Conservation (phyloP, 805 yeast genomes). For the Clavispora santaluciae region DNA sequence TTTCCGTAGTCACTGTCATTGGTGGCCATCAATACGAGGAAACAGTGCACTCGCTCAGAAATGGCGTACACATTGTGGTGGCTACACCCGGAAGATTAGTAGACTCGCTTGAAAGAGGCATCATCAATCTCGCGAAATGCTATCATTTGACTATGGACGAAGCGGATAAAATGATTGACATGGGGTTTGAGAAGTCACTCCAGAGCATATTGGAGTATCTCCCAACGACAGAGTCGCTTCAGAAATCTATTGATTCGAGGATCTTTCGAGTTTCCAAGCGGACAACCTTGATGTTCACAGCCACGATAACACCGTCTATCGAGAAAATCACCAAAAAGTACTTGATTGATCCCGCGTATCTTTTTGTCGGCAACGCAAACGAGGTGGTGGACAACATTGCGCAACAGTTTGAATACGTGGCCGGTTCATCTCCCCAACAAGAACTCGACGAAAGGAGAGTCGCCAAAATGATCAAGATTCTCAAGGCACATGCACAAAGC, state of each 20-base stretch:
- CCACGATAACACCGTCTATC: conserved; percentile 78
- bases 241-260: conserved; percentile 25
- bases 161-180: conserved; percentile 92
- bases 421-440: conserved; percentile 25
- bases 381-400: conserved; percentile 62
- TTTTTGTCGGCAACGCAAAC: conserved; percentile 64
- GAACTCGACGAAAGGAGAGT: conserved; percentile 34
- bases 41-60: conserved; percentile 53
- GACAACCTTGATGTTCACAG: conserved; percentile 88
- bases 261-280: conserved; percentile 37
- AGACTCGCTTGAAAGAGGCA: conserved; percentile 70
- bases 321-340: conserved; percentile 63
- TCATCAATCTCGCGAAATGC: conserved; percentile 56
- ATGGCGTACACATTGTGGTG: conserved; percentile 73
- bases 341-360: conserved; percentile 54
- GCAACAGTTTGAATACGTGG: conserved; percentile 52
- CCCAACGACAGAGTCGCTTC: conserved; percentile 35
- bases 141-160: conserved; percentile 80
- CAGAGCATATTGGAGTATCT: conserved; percentile 51
- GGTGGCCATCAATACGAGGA: conserved; percentile 89
- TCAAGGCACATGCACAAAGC: conserved; percentile 39
- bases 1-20: conserved; percentile 60
- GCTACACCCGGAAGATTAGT: conserved; percentile 93
- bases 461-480: conserved; percentile 35
- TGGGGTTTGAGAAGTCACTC: conserved; percentile 87